Base-by-base conservation (phyloP, 1,284 basidiomycete genomes). In the Cryptococcus wingfieldii region DNA sequence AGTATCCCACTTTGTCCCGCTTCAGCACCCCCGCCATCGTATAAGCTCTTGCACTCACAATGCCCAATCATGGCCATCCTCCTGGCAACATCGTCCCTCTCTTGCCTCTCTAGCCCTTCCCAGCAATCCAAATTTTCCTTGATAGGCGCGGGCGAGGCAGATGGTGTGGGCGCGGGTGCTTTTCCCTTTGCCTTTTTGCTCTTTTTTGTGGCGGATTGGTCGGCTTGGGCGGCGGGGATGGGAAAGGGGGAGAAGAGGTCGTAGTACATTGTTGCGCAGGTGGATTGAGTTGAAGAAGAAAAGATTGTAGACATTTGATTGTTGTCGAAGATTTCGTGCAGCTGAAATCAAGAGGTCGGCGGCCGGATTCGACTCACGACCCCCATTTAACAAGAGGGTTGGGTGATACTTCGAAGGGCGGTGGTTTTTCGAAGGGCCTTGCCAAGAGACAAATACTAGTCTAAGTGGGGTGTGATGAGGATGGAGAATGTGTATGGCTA, bases 221-320 rank as follows among this genome's bases (percentile, higher is more conserved):
- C 52, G 5, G 54, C 34, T 2, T 16, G 10, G 27, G 54, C 51
- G 5, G 61, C 52, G 4, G 70, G 63, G 1, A 66, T 42, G 0
- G 74, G 72, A 60, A 72, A 77, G 16, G 74, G 72, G 5, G 72
- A 49, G 55, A 68, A 74, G 23, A 77, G 71, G 63, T 77, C 74
- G 61, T 68, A 75, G 59, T 73, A 76, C 73, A 77, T 76, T 12
- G 41, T 14, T 34, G 31, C 10, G 6, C 31, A 34, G 31, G 31
- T 8, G 6, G 31, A 23, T 34, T 6, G 7, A 34, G 31, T 34
- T 6, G 31, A 34, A 34, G 31, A 34, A 8, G 31, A 34, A 34
- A 23, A 5, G 31, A 34, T 34, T 34, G 31, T 10, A 8, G 31
- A 4, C 31, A 2, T 2, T 34, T 34, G 31, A 8, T 6, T 8